These are phyloP conservation scores for Dichotomocladium elegans DNA, from an alignment of 371 early-diverging fungal genomes.

Conservation along the genomic window DNA sequence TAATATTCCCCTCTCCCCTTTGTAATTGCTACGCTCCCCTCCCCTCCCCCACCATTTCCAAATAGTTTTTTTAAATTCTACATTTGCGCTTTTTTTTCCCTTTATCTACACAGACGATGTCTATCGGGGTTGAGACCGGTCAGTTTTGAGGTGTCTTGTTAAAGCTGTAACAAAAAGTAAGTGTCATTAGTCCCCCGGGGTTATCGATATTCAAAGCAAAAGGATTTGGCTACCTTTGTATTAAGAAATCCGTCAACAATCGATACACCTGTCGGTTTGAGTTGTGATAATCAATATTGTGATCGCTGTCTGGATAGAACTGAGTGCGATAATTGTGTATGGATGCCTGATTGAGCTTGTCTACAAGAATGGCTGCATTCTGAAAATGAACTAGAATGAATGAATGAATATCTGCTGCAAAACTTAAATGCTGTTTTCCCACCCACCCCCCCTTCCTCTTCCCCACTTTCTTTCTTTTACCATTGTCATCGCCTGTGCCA, in stretches of 20 bases:
- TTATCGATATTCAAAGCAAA: too few relatives aligned
- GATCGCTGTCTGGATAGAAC: slow-evolving; percentile 89
- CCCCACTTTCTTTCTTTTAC: slow-evolving; percentile 9
- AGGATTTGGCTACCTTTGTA: slow-evolving; percentile 36
- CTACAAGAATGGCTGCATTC: slow-evolving; percentile 59
- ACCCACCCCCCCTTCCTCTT: neutral
- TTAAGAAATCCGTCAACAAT: slow-evolving; percentile 37
- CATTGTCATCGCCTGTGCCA: slow-evolving; percentile 90
- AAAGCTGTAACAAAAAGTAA: too few relatives aligned
- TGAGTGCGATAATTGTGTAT: slow-evolving; percentile 79
- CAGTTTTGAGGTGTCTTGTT: too few relatives aligned
- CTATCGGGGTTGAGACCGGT: too few relatives aligned
- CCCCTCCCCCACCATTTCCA: too few relatives aligned
- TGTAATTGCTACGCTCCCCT: too few relatives aligned
- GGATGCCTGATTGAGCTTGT: slow-evolving; percentile 51
- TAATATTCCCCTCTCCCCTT: neutral
- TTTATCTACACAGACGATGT: too few relatives aligned
- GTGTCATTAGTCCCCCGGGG: too few relatives aligned
- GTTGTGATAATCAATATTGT: slow-evolving; percentile 71
- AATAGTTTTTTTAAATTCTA: too few relatives aligned
- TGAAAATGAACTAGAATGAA: slow-evolving; percentile 69
- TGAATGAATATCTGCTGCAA: too few relatives aligned
- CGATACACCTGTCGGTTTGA: slow-evolving; percentile 64
- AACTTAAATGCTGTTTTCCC: too few relatives aligned
- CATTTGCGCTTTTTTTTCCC: too few relatives aligned